Evolutionary conservation across 306 rosid genomes (phyloP).

Genomic region (Biancaea sappan): DNA sequence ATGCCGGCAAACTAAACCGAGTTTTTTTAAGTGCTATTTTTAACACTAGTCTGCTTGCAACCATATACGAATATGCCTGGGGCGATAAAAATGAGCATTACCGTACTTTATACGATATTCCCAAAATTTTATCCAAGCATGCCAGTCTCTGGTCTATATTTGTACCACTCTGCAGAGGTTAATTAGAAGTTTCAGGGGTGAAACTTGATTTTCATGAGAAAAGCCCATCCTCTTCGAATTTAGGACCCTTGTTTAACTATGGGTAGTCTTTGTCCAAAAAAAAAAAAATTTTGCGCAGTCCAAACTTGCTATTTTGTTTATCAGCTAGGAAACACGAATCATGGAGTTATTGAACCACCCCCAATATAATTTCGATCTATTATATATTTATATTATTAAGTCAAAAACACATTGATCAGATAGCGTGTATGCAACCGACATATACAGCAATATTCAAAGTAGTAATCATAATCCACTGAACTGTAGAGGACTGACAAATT

Average conservation of each 20-base stretch:
- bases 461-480: conserved; percentile 42
- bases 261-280: no score
- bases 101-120: neutral
- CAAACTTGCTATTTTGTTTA: neutral
- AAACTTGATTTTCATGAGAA: neutral
- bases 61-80: neutral
- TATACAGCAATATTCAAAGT: conserved; percentile 45
- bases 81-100: neutral
- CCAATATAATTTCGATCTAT: neutral
- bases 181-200: no score
- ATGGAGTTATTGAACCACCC: conserved; percentile 12
- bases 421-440: conserved; percentile 7
- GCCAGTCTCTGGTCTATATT: neutral
- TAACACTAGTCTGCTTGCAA: no score
- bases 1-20: no score
- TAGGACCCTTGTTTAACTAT: neutral
- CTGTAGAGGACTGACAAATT: conserved; percentile 35
- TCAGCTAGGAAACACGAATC: neutral
- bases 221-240: conserved; percentile 3
- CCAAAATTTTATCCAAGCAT: neutral
- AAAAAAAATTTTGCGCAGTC: no score
- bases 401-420: conserved; percentile 26
- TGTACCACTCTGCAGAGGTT: no score
- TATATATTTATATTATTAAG: neutral
- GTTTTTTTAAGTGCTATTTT: no score